Evolutionary conservation across 352 stramenopile genomes (phyloP).

Genomic region (Blastocystis sp.): DNA sequence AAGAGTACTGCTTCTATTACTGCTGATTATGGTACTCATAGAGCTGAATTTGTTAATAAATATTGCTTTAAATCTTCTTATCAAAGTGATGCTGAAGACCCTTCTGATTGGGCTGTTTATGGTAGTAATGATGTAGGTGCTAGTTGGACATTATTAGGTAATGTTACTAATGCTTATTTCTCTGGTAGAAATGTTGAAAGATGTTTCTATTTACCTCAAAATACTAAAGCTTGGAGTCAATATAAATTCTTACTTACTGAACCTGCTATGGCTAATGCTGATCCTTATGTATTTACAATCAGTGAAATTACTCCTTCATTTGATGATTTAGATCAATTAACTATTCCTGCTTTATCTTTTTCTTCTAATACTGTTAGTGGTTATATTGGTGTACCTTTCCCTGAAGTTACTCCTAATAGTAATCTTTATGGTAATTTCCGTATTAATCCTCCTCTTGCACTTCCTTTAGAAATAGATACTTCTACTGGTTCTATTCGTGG

Average conservation of each 20-base stretch:
- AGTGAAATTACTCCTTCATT: not conserved
- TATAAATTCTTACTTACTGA: too few species aligned
- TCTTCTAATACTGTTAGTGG: not conserved
- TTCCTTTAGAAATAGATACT: not conserved
- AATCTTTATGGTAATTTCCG: too few species aligned
- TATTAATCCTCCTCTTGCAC: not conserved
- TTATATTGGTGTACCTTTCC: slow-evolving; percentile 4
- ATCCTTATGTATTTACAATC: too few species aligned
- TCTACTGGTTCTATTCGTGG: not conserved
- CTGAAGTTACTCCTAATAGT: too few species aligned
- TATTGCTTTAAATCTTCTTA: not conserved
- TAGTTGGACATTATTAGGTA: too few species aligned
- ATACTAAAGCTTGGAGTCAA: not conserved
- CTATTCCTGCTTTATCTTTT: slow-evolving; percentile 1
- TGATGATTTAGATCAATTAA: not conserved
- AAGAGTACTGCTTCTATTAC: not conserved
- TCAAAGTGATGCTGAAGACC: not conserved
- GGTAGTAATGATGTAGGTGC: too few species aligned
- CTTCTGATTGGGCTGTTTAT: slow-evolving; percentile 1
- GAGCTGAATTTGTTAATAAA: slow-evolving; percentile 6
- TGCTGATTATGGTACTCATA: not conserved
- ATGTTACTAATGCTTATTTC: not conserved
- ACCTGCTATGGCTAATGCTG: too few species aligned
- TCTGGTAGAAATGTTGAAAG: not conserved
- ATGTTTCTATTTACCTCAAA: not conserved